phyloP scores from a whole-genome alignment of 768 basidiomycete species.

The Agrocybe praecox region DNA sequence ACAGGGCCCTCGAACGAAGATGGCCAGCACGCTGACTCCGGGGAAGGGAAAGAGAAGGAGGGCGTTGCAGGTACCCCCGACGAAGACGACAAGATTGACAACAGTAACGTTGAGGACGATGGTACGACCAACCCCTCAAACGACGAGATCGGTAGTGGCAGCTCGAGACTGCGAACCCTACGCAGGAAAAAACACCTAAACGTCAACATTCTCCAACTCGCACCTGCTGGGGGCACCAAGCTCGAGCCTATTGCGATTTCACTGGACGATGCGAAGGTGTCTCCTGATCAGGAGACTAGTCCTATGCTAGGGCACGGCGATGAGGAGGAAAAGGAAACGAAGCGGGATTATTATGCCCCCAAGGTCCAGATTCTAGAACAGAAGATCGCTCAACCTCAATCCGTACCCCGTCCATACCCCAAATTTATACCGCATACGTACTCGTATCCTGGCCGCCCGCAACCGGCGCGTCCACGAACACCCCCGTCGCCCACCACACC shows the following conservation, averaged over 20 bases:
- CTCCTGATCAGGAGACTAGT: conserved; percentile 14
- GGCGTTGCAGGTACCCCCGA: neutral
- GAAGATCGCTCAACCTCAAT: no score
- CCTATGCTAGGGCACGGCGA: neutral
- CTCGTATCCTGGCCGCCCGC: no score
- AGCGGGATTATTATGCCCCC: no score
- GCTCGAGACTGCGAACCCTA: neutral
- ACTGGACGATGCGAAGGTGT: conserved; percentile 11
- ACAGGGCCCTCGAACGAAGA: neutral
- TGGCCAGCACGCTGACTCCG: neutral
- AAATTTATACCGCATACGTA: no score
- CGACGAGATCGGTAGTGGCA: neutral
- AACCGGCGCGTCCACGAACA: no score
- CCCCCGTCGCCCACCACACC: no score
- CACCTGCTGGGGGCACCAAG: neutral
- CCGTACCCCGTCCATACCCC: no score
- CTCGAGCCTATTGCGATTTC: conserved; percentile 25
- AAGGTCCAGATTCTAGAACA: no score
- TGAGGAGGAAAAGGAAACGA: no score
- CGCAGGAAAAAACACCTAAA: conserved; percentile 7
- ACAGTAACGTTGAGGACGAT: neutral
- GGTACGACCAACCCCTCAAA: neutral
- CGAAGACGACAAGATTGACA: neutral
- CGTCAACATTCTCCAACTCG: neutral
- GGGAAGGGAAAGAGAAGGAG: neutral